phyloP scores from a whole-genome alignment of 2,329 filamentous ascomycete species.

The Cercospora citrullina region DNA sequence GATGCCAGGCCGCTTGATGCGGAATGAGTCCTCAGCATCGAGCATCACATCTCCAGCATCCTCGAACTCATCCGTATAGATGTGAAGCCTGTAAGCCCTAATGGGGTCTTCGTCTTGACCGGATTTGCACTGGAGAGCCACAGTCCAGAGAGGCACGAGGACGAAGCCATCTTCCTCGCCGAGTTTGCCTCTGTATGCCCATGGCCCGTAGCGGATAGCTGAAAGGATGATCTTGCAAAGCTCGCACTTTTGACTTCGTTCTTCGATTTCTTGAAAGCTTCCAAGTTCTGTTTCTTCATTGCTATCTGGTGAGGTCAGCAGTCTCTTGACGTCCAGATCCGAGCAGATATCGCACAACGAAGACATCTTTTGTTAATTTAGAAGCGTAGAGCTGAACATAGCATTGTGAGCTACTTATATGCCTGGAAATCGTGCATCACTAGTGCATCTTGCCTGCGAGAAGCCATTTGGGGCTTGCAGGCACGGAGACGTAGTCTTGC shows the following conservation, averaged over 20 bases:
- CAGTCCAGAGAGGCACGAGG: neutral
- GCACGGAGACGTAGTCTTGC: neutral
- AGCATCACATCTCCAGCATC: conserved; percentile 2
- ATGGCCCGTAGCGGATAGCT: neutral
- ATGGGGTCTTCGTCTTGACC: neutral
- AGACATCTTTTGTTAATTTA: neutral
- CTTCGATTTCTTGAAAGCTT: neutral
- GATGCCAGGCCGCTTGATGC: neutral
- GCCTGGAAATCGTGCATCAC: neutral
- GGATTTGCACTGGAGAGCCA: neutral
- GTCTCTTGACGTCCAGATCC: neutral
- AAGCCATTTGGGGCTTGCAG: neutral
- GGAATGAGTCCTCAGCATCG: neutral
- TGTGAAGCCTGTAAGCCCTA: neutral
- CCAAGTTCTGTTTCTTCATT: neutral
- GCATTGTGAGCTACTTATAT: neutral
- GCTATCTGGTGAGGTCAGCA: neutral
- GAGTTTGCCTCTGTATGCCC: neutral
- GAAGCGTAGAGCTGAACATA: neutral
- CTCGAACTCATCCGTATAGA: neutral
- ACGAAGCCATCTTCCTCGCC: neutral
- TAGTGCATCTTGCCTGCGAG: neutral
- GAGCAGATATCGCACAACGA: neutral
- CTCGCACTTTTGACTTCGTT: neutral
- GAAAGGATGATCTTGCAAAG: neutral